These are phyloP conservation scores for Kwoniella botswanensis DNA, from an alignment of 768 basidiomycete genomes.

Conservation along the genomic window DNA sequence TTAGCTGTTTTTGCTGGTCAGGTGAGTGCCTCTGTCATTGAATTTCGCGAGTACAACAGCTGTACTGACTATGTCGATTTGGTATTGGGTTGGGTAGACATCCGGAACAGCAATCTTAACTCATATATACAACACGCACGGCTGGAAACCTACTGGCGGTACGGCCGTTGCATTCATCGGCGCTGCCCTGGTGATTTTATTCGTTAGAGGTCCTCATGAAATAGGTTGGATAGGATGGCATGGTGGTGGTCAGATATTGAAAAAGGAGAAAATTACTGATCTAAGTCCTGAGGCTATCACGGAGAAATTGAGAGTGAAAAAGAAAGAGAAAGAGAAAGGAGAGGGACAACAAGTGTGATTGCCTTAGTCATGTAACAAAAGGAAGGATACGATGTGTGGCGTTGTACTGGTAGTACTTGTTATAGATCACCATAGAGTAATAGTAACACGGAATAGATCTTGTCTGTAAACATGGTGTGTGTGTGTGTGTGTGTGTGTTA, in stretches of 20 bases:
- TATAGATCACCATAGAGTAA: no score
- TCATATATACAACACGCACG: slow-evolving; percentile 69
- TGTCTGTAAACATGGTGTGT: no score
- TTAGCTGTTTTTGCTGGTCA: slow-evolving; percentile 78
- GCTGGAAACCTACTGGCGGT: slow-evolving; percentile 72
- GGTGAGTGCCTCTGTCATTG: slow-evolving; percentile 34
- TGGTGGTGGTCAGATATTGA: slow-evolving; percentile 55
- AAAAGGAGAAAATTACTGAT: slow-evolving; percentile 42
- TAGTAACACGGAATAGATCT: no score
- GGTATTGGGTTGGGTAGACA: slow-evolving; percentile 57
- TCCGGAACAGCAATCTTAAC: slow-evolving; percentile 80
- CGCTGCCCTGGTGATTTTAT: slow-evolving; percentile 66
- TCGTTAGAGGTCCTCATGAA: slow-evolving; percentile 72
- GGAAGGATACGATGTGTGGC: no score
- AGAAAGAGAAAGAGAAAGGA: background rate
- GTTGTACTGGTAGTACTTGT: no score
- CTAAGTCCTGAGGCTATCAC: slow-evolving; percentile 49
- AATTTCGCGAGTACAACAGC: background rate
- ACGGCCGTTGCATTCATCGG: slow-evolving; percentile 68
- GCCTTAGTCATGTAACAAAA: background rate
- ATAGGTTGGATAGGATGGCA: slow-evolving; percentile 60
- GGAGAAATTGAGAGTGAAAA: slow-evolving; percentile 23
- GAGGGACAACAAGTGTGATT: background rate
- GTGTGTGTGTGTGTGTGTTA: no score
- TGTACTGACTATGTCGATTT: background rate